Percentiles rank a stretch among this genome's conserved stretches.
These are phyloP conservation scores for Colletotrichum magnum DNA, from an alignment of 2,329 filamentous ascomycete species.

Conservation along the genomic window DNA sequence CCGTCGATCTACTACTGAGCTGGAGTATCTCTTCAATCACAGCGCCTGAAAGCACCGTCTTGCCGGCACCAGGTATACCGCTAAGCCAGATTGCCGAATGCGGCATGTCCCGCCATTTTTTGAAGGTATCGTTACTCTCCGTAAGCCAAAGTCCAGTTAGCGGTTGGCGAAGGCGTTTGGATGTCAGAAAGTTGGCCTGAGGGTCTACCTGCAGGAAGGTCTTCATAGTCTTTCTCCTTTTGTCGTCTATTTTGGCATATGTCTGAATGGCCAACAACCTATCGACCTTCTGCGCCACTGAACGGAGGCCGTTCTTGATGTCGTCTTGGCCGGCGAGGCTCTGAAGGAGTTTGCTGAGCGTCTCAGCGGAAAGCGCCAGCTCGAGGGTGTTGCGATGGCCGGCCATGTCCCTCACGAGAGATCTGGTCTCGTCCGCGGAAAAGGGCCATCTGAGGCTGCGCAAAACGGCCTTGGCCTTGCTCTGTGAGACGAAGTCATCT, in stretches of 20 bases:
- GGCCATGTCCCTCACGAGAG: background rate
- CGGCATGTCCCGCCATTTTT: background rate
- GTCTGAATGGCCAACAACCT: background rate
- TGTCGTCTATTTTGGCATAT: background rate
- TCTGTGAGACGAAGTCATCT: background rate
- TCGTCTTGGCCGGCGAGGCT: background rate
- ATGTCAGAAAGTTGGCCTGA: background rate
- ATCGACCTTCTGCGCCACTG: background rate
- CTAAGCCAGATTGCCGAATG: conserved; percentile 3
- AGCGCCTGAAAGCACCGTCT: background rate
- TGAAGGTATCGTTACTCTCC: background rate
- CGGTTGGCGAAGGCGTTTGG: background rate
- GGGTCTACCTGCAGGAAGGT: background rate
- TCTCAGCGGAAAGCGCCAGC: background rate
- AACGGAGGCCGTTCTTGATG: background rate
- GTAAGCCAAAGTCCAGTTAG: conserved; percentile 19
- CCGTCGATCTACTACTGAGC: background rate
- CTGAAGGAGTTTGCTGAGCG: background rate
- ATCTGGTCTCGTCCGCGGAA: background rate
- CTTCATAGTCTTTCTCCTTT: background rate
- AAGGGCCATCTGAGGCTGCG: conserved; percentile 14
- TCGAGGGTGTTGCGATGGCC: background rate
- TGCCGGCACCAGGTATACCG: conserved; percentile 7
- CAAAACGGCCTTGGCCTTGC: background rate
- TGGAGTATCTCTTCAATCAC: background rate